A percentile compares a stretch with the other conserved stretches of the same genome.
Evolutionary conservation across 2,329 filamentous ascomycete genomes (phyloP).

Genomic region (Calonectria crousiana): DNA sequence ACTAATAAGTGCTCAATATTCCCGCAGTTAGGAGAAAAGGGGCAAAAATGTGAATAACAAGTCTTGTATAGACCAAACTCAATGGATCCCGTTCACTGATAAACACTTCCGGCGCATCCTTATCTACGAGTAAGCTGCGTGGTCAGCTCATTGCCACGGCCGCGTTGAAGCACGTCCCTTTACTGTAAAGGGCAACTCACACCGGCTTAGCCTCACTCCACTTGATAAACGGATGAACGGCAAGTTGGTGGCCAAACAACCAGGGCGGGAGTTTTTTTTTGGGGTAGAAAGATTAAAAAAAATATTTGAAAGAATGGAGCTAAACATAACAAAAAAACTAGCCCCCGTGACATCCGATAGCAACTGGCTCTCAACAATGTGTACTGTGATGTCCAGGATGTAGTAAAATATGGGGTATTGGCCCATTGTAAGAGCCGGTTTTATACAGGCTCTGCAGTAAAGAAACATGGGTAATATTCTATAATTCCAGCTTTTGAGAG

Average conservation of each 20-base stretch:
- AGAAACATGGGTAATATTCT: not conserved
- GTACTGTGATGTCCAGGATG: not conserved
- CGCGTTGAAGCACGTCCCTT: not conserved
- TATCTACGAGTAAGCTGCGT: not conserved
- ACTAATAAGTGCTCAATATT: not conserved
- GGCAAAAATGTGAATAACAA: not conserved
- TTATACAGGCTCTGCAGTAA: not conserved
- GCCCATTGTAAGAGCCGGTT: not conserved
- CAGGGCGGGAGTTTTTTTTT: too few species aligned
- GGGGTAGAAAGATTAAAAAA: not conserved
- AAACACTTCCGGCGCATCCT: not conserved
- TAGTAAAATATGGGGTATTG: not conserved
- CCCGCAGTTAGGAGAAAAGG: not conserved
- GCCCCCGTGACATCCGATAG: not conserved
- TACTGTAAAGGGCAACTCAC: conserved; percentile 4
- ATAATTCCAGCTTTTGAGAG: not conserved
- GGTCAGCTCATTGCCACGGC: not conserved
- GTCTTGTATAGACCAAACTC: not conserved
- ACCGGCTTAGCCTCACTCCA: not conserved
- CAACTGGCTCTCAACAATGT: not conserved
- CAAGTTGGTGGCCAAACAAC: not conserved
- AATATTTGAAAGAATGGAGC: not conserved
- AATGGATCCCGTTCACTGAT: not conserved
- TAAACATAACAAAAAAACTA: not conserved
- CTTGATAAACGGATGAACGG: not conserved